These are phyloP conservation scores for Lathyrus tuberosus DNA, from an alignment of 306 rosid genomes.

Conservation along the genomic window DNA sequence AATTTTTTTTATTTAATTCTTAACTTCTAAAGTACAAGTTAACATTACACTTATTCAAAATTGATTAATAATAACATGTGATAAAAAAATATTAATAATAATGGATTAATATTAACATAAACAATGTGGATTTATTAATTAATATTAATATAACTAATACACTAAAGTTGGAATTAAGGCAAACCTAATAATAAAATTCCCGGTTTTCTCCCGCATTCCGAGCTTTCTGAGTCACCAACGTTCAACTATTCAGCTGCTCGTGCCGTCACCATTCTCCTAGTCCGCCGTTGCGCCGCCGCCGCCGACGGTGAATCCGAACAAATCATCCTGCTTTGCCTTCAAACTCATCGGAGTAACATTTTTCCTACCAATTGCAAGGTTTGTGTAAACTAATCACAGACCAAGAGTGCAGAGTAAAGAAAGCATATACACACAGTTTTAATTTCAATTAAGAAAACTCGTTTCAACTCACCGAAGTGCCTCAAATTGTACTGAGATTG, in stretches of 20 bases:
- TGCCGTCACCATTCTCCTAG: neutral
- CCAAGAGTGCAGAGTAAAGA: neutral
- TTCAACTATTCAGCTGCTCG: conserved; percentile 6
- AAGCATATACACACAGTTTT: neutral
- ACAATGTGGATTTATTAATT: no score
- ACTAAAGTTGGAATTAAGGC: no score
- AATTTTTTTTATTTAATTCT: no score
- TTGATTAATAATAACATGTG: no score
- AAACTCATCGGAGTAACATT: neutral
- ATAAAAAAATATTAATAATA: no score
- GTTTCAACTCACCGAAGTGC: neutral
- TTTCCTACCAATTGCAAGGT: neutral
- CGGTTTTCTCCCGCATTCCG: neutral
- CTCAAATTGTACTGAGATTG: neutral
- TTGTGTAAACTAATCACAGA: neutral
- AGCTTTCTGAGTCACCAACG: neutral
- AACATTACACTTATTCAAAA: no score
- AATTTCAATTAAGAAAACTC: neutral
- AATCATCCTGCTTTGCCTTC: neutral
- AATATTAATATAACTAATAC: no score
- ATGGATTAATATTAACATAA: no score
- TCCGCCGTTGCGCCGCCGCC: neutral
- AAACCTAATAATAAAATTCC: no score
- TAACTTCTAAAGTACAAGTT: no score
- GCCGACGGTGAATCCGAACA: neutral